Evolutionary conservation across 179 eudicot genomes (phyloP), one percentile per base, ranked within the genome.

Genomic region (Spinacia oleracea): DNA sequence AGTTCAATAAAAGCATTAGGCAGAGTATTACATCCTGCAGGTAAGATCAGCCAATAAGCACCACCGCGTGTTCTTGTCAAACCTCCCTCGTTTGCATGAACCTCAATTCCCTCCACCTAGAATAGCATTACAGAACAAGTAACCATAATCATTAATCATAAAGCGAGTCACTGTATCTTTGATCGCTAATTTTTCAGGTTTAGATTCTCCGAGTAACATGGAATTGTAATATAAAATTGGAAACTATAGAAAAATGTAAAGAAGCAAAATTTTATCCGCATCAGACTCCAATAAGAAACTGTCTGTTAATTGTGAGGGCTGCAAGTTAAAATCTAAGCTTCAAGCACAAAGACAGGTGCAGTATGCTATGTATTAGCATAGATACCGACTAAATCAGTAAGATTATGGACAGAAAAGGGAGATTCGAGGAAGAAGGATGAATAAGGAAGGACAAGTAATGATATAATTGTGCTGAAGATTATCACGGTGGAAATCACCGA

Each of bases 51-150:
- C 96, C 97, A 94, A 86, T 91, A 94, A 70, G 90, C 86, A 74
- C 98, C 98, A 73, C 98, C 98, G 9, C 98, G 97, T 15, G 98
- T 94, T 81, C 87, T 87, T 80, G 98, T 94, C 81, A 88, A 80
- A 21, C 98, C 98, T 58, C 98, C 97, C 79, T 94, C 98, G 80
- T 94, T 89, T 64, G 93, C 98, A 85, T 92, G 96, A 82, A 94
- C 97, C 83, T 92, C 86, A 40, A 94, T 94, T 6, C 94, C 94
- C 81, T 92, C 98, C 76, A 94, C 99, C 99, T 96, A 85, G 81
- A 87, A 38, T 67, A 78, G 29, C 45, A 81, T 59, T 62, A 68
- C 53, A 11, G 43, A 40, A 78, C 25, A 67, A 82, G 29, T 23
- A 20, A 43, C 27, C 23, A 42, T 63, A 38, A 70, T 55, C 72